Evolutionary conservation across 2,329 filamentous ascomycete species (phyloP).

Genomic region (Hyphodiscus sp.): DNA sequence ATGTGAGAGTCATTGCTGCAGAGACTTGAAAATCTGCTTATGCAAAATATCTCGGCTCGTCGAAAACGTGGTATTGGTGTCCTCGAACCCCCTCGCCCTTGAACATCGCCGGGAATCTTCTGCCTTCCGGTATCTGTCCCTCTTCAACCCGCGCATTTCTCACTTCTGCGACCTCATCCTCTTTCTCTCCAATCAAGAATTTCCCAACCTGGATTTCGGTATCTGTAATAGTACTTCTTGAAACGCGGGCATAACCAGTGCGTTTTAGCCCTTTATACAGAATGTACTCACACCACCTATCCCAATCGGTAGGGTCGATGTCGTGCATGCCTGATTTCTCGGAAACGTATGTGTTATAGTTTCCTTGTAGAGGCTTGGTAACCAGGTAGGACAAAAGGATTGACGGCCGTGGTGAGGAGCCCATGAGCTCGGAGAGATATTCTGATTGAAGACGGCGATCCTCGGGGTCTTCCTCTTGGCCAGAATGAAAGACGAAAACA

Average conservation of each 20-base stretch:
- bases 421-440: constrained; percentile 87
- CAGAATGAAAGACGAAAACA: constrained; percentile 97
- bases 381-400: constrained; percentile 90
- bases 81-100: constrained; percentile 79
- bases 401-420: constrained; percentile 67
- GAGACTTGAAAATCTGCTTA: constrained; percentile 4
- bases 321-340: constrained; percentile 86
- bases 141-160: constrained; percentile 57
- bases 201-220: constrained; percentile 96
- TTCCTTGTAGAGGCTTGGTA: constrained; percentile 81
- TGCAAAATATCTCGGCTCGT: constrained; percentile 71
- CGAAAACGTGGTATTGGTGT: constrained; percentile 91
- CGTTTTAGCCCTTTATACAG: constrained; percentile 84
- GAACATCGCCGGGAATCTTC: constrained; percentile 80
- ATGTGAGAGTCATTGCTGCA: too few relatives aligned
- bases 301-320: constrained; percentile 88
- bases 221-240: constrained; percentile 86
- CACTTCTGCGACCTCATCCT: constrained; percentile 54
- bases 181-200: constrained; percentile 72
- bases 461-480: constrained; percentile 92
- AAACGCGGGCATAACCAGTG: constrained; percentile 84
- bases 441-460: constrained; percentile 80
- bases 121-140: constrained; percentile 65
- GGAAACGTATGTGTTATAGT: constrained; percentile 94
- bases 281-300: constrained; percentile 98